Evolutionary conservation across 176 grass and related monocot species (phyloP), one percentile per base, ranked within the genome.

Genomic region (Miscanthus lutarioriparius): DNA sequence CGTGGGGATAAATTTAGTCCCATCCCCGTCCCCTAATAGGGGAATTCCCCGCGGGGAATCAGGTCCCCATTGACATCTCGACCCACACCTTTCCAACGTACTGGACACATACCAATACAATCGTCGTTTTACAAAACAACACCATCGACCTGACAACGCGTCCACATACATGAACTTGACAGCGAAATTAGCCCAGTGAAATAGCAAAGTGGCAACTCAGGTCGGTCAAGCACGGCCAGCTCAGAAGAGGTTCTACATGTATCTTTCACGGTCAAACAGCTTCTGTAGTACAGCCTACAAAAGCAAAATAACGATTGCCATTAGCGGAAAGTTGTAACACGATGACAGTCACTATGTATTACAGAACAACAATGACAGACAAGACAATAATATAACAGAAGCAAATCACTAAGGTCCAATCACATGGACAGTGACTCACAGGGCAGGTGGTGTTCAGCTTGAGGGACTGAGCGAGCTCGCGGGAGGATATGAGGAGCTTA

Each of bases 251-350:
- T 80, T 76, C 81, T 86, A 95, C 85, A 92, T 95, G 76, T 88
- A 95, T 67, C 93, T 95, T 84, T 98, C 93, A 90, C 81, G 96
- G 74, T 98, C 93, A 39, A 95, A 84, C 75, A 98, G 89, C 75
- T 98, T 98, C 59, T 95, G 93, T 67, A 98, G 89, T 25, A 95
- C 81, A 80, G 89, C 89, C 96, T 98, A 86, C 28, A 36, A 90
- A 72, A 80, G 43, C 71, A 73, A 54, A 82, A 87, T 25, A 69
- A 9, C 8, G 15, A 68, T 22, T 4, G 22, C 40, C 37, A 15
- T 82, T 62, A 86, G 59, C 64, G 26, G 16, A 20, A 38, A 70
- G 33, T 19, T 13, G 12, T 67, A 27, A 75, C 43, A 80, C 14
- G 15, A 28, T 66, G 15, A 61, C 20, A 76, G 64, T 7, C 62